These are phyloP conservation scores for Naganishia sp. DNA, from an alignment of 1,284 basidiomycete genomes.

Conservation along the genomic window DNA sequence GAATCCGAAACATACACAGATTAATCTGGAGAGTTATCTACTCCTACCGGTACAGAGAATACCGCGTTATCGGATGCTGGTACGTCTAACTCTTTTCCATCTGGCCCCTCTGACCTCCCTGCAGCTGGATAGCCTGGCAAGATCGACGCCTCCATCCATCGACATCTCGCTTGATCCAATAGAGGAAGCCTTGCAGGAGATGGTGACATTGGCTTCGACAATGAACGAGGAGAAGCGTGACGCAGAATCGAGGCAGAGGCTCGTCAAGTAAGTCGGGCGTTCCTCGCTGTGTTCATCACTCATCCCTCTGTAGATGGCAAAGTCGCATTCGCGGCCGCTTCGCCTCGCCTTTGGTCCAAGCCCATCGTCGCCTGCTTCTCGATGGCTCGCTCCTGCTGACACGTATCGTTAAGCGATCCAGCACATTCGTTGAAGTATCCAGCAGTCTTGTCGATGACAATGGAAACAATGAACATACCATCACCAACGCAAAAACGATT, in stretches of 20 bases:
- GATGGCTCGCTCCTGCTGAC: slow-evolving; percentile 80
- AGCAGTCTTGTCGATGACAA: slow-evolving; percentile 26
- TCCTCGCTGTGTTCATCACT: slow-evolving; percentile 36
- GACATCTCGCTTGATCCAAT: slow-evolving; percentile 77
- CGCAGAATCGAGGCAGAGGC: slow-evolving; percentile 79
- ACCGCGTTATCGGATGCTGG: slow-evolving; percentile 89
- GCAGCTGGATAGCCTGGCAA: slow-evolving; percentile 78
- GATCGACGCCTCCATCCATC: slow-evolving; percentile 74
- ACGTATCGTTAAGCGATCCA: slow-evolving; percentile 83
- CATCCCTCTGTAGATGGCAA: slow-evolving; percentile 64
- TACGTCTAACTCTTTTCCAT: slow-evolving; percentile 52
- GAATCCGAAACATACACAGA: slow-evolving; percentile 88
- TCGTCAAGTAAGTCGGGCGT: slow-evolving; percentile 63
- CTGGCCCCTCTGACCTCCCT: neutral
- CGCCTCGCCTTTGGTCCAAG: slow-evolving; percentile 93
- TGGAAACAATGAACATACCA: slow-evolving; percentile 45
- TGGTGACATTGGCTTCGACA: slow-evolving; percentile 79
- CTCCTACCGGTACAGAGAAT: slow-evolving; percentile 94
- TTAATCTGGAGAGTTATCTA: slow-evolving; percentile 92
- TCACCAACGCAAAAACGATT: slow-evolving; percentile 59
- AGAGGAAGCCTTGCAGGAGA: slow-evolving; percentile 78
- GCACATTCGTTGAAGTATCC: slow-evolving; percentile 80
- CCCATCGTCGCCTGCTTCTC: slow-evolving; percentile 89
- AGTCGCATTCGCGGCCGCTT: slow-evolving; percentile 84
- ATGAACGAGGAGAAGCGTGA: slow-evolving; percentile 98